Conservation (phyloP, 73 alveolate species). For the Stentor roeselii region DNA sequence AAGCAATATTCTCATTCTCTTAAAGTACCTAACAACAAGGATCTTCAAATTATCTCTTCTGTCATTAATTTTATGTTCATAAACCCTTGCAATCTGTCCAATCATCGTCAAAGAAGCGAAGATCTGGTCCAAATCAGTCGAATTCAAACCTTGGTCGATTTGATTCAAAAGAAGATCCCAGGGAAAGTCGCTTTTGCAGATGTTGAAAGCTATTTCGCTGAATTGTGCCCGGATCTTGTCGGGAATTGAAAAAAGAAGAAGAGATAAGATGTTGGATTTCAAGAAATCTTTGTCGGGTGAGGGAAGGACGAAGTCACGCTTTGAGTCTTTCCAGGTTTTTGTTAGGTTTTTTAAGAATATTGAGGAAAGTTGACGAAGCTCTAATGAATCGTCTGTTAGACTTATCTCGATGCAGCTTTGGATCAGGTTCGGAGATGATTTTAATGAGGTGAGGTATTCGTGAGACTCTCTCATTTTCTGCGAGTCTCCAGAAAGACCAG, state of each 20-base stretch:
- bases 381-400: background rate
- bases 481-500: background rate
- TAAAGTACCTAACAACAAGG: conserved; percentile 37
- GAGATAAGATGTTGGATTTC: background rate
- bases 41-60: conserved; percentile 48
- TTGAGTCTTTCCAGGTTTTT: conserved; percentile 16
- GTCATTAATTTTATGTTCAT: conserved; percentile 54
- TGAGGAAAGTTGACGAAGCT: background rate
- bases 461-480: background rate
- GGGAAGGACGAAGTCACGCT: background rate
- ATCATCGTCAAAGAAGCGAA: background rate
- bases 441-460: background rate
- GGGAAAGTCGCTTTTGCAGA: background rate
- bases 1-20: conserved; percentile 32
- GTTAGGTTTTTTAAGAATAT: background rate
- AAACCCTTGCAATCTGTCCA: conserved; percentile 21
- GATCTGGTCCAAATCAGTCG: background rate
- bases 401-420: background rate
- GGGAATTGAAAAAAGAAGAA: conserved; percentile 7
- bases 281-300: background rate
- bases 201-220: conserved; percentile 10
- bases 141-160: background rate
- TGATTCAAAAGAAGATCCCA: background rate
- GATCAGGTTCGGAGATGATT: background rate
- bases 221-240: conserved; percentile 5